Conservation (phyloP, 1,284 basidiomycete genomes). For the Boletus semigastroideus region DNA sequence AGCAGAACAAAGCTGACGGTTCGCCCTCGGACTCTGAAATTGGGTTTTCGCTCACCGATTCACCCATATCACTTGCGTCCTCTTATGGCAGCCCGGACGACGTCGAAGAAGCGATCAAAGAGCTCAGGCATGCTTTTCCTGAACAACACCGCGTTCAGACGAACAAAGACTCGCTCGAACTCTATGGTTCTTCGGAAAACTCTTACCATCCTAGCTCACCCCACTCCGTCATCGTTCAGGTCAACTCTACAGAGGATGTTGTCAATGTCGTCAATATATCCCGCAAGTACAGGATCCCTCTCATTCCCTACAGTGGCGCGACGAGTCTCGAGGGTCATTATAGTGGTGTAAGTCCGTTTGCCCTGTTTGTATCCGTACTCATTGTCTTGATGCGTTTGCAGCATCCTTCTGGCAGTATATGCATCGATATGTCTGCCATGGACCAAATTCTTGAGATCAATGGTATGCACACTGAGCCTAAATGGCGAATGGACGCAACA, state of each 20-base stretch:
- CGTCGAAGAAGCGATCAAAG: constrained; percentile 52
- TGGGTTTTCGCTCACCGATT: neutral
- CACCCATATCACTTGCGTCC: constrained; percentile 8
- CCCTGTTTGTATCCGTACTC: too few species aligned
- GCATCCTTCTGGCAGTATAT: constrained; percentile 59
- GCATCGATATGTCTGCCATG: constrained; percentile 66
- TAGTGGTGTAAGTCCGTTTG: constrained; percentile 34
- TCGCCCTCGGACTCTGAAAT: neutral
- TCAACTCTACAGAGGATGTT: constrained; percentile 54
- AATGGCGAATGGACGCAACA: neutral
- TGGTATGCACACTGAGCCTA: constrained; percentile 25
- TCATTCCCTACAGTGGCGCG: constrained; percentile 60
- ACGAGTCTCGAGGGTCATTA: constrained; percentile 57
- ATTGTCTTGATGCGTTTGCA: constrained; percentile 17
- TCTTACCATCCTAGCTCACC: constrained; percentile 66
- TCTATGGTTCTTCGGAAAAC: constrained; percentile 65
- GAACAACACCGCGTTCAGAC: constrained; percentile 47
- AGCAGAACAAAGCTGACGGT: constrained; percentile 1
- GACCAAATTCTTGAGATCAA: constrained; percentile 57
- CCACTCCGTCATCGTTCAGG: constrained; percentile 61
- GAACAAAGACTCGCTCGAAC: constrained; percentile 47
- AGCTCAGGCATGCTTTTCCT: constrained; percentile 50
- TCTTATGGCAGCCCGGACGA: constrained; percentile 49
- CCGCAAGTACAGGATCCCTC: constrained; percentile 51
- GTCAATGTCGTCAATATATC: constrained; percentile 58